Evolutionary conservation across 2,329 filamentous ascomycete species (phyloP), one percentile per base, ranked within the genome.

Genomic region (Ophiostoma montium): DNA sequence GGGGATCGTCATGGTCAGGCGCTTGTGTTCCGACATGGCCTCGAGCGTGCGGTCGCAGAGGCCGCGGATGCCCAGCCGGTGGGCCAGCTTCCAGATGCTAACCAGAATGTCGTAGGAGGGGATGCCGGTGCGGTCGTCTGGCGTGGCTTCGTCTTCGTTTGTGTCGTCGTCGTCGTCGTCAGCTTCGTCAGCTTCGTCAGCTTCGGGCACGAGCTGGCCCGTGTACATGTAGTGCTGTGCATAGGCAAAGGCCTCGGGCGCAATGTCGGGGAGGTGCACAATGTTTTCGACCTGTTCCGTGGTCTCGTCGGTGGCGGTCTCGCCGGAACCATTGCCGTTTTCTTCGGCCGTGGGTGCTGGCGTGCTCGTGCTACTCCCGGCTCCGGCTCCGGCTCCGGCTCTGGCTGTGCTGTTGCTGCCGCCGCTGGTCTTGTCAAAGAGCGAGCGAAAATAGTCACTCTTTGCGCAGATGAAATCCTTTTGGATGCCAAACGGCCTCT

Each of bases 381-480:
- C n/a, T n/a, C n/a, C n/a, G n/a, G n/a, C n/a, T n/a, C n/a, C 15
- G 12, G 23, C 7, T 31, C 4, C 32, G 9, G 21, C 8, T 15
- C 30, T 12, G 16, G 9, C 21, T 15, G 41, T 21, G 1, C n/a
- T 19, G 4, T 15, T 21, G 7, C 44, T 45, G 16, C n/a, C 16
- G 15, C 32, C 31, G 7, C 38, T 45, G 13, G 7, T 7, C 7
- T 42, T 36, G 33, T n/a, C 15, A 42, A 79, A 76, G 50, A 70
- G 62, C 2, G 65, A 58, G 6, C 63, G 63, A 55, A 74, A 79
- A 56, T 67, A 69, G 2, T 62, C 57, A 9, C 73, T 77, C 53
- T 70, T 70, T 30, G 69, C 64, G 53, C 71, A 75, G 21, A 80
- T 63, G 49, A 78, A 76, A 58, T 79, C 71, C 52, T 74, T 76